phyloP scores from a whole-genome alignment of 179 eudicot species.

The Silene coronaria region DNA sequence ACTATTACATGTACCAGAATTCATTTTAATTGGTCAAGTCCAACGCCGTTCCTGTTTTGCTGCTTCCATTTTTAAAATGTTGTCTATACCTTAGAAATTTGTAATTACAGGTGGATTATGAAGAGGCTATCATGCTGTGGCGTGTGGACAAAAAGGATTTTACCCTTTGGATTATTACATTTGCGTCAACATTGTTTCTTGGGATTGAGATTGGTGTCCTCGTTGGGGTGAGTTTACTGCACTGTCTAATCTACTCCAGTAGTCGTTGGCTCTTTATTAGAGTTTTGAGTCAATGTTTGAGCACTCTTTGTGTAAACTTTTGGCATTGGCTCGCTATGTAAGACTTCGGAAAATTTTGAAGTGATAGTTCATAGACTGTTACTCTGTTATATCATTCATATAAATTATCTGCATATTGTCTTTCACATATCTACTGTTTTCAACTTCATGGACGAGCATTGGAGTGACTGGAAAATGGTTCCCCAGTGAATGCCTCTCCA shows the following conservation, averaged over 20 bases:
- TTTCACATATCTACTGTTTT: neutral
- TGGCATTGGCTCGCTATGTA: neutral
- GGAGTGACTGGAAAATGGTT: too few species aligned
- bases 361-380: neutral
- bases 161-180: slow-evolving; percentile 77
- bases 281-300: too few species aligned
- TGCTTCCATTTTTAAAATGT: neutral
- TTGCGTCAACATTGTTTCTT: slow-evolving; percentile 64
- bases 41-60: slow-evolving; percentile 1
- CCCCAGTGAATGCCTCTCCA: too few species aligned
- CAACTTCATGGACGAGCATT: neutral
- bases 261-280: neutral
- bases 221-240: slow-evolving; percentile 67
- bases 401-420: neutral
- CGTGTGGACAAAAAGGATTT: slow-evolving; percentile 86
- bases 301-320: too few species aligned
- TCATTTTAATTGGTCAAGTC: neutral
- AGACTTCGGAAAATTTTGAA: neutral
- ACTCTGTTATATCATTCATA: neutral
- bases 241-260: neutral
- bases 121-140: slow-evolving; percentile 86
- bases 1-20: neutral
- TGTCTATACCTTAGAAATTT: slow-evolving; percentile 1
- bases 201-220: slow-evolving; percentile 97
- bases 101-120: slow-evolving; percentile 79